Conservation (phyloP, 1,284 basidiomycete genomes). For the Ceratobasidium sp. region DNA sequence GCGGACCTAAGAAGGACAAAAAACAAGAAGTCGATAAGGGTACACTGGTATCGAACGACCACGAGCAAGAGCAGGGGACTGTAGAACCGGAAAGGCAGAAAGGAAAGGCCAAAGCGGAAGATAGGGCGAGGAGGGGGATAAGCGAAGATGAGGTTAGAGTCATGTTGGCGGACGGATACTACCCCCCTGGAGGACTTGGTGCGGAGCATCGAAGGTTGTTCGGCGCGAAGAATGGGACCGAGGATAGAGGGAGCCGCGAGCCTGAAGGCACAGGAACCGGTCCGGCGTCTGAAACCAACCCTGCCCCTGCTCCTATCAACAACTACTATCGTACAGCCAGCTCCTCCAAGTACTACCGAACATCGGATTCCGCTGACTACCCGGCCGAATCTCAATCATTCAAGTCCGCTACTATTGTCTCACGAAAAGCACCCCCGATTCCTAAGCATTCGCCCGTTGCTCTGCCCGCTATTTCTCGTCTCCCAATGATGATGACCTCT, state of each 20-base stretch:
- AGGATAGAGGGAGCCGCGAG: not conserved
- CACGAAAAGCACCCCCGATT: not conserved
- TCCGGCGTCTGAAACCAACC: too few species aligned
- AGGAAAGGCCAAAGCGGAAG: too few species aligned
- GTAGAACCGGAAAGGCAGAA: not conserved
- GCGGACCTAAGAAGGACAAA: not conserved
- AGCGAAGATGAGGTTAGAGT: slow-evolving; percentile 32
- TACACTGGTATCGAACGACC: not conserved
- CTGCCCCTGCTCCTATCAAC: not conserved
- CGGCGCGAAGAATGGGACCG: slow-evolving; percentile 5
- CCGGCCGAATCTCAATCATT: not conserved
- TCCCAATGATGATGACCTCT: slow-evolving; percentile 38
- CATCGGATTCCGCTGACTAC: not conserved
- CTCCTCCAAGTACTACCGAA: slow-evolving; percentile 15
- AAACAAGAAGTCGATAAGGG: not conserved
- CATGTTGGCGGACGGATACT: slow-evolving; percentile 25
- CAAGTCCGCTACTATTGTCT: not conserved
- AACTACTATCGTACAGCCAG: not conserved
- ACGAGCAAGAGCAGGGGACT: not conserved
- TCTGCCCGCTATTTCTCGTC: slow-evolving; percentile 8
- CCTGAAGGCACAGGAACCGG: not conserved
- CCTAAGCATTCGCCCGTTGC: slow-evolving; percentile 33
- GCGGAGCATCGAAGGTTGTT: slow-evolving; percentile 22
- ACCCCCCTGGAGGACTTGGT: slow-evolving; percentile 12
- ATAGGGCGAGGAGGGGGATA: not conserved